These are phyloP conservation scores for Kwoniella bestiolae DNA, from an alignment of 768 basidiomycete species.

Conservation along the genomic window DNA sequence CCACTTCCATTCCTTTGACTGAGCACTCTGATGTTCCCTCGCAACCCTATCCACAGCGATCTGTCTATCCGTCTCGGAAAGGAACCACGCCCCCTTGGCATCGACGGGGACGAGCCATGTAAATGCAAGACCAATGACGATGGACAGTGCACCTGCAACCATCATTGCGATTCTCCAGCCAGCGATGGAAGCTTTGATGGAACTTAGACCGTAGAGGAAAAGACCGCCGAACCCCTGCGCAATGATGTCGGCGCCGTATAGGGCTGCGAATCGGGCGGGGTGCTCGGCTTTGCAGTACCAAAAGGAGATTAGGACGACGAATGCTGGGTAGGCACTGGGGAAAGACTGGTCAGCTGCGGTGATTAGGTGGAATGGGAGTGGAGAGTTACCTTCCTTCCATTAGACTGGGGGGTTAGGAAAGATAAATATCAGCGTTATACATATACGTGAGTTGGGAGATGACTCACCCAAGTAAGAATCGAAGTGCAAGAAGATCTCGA, in stretches of 20 bases:
- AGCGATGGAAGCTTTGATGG: slow-evolving; percentile 20
- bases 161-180: slow-evolving; percentile 41
- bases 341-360: too few species aligned
- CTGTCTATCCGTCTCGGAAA: slow-evolving; percentile 25
- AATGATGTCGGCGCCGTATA: slow-evolving; percentile 28
- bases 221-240: slow-evolving; percentile 38
- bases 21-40: slow-evolving; percentile 35
- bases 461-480: slow-evolving; percentile 17
- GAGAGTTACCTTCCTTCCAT: too few species aligned
- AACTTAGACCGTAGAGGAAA: slow-evolving; percentile 14
- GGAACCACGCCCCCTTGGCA: slow-evolving; percentile 36
- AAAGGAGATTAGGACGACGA: slow-evolving; percentile 21
- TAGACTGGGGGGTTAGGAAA: slow-evolving; percentile 3
- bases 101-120: slow-evolving; percentile 26
- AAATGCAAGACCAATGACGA: slow-evolving; percentile 31
- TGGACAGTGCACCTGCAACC: slow-evolving; percentile 26
- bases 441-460: not conserved
- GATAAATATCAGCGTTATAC: too few species aligned
- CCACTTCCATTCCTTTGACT: slow-evolving; percentile 28
- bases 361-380: too few species aligned
- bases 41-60: slow-evolving; percentile 38
- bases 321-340: slow-evolving; percentile 16
- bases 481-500: slow-evolving; percentile 1
- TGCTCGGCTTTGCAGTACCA: slow-evolving; percentile 42
- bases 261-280: slow-evolving; percentile 35